Conservation (phyloP, 2,329 filamentous ascomycete species). For the Aspergillus awamori region DNA sequence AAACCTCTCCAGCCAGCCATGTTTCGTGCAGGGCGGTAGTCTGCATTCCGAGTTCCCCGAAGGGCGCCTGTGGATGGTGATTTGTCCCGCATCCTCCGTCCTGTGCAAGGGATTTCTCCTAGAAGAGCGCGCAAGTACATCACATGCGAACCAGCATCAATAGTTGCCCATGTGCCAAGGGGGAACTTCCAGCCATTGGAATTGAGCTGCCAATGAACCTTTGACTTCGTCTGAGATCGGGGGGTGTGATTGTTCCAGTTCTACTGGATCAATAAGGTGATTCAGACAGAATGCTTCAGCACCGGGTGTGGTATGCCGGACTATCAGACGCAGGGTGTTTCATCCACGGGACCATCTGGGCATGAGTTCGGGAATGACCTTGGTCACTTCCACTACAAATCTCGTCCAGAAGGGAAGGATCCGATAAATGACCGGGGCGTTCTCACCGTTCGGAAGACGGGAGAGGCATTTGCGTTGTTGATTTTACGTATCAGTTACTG, state of each 20-base stretch:
- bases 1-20: neutral
- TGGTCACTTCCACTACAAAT: too few relatives aligned
- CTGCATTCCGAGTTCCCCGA: conserved; percentile 1
- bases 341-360: neutral
- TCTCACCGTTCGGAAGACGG: neutral
- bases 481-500: neutral
- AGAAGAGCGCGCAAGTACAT: neutral
- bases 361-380: neutral
- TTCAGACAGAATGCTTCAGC: neutral
- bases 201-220: neutral
- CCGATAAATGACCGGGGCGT: neutral
- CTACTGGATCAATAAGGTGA: neutral
- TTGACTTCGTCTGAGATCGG: neutral
- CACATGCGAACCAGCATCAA: neutral
- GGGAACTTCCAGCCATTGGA: neutral
- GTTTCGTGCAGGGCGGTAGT: neutral
- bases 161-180: neutral
- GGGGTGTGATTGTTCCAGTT: neutral
- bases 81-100: neutral
- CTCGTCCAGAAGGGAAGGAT: neutral
- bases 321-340: neutral
- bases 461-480: neutral
- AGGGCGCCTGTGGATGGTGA: neutral
- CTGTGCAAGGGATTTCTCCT: neutral
- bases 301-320: neutral